Evolutionary conservation across 257 asterid species (phyloP).

Genomic region (Solanum clarkiae): DNA sequence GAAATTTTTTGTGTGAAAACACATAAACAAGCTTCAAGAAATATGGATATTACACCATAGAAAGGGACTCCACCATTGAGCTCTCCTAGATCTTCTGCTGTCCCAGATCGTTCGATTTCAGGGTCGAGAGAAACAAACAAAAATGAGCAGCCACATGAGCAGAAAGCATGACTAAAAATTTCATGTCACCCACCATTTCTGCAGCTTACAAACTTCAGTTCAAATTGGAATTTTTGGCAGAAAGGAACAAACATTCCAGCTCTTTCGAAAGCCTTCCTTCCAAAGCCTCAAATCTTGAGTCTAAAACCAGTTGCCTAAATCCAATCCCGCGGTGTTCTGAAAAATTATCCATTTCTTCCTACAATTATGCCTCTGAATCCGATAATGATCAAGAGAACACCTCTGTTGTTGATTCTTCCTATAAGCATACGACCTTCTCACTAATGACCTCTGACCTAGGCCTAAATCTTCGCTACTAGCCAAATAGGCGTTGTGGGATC

Average conservation of each 20-base stretch:
- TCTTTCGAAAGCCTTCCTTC: slow-evolving; percentile 3
- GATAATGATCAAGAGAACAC: slow-evolving; percentile 11
- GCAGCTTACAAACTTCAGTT: slow-evolving; percentile 38
- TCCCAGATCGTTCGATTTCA: background rate
- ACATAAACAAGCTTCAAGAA: background rate
- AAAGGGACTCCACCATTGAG: background rate
- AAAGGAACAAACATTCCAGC: slow-evolving; percentile 22
- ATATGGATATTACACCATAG: background rate
- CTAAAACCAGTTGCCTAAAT: background rate
- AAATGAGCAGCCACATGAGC: slow-evolving; percentile 22
- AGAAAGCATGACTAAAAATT: slow-evolving; percentile 22
- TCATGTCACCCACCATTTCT: slow-evolving; percentile 58
- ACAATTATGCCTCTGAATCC: slow-evolving; percentile 3
- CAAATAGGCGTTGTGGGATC: background rate
- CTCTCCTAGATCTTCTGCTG: background rate
- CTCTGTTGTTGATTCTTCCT: slow-evolving; percentile 11
- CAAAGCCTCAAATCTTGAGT: background rate
- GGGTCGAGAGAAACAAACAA: slow-evolving; percentile 44
- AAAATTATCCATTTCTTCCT: background rate
- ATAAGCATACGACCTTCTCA: slow-evolving; percentile 40
- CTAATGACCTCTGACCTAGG: slow-evolving; percentile 49
- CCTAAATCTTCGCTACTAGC: slow-evolving; percentile 59
- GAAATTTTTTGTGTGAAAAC: background rate
- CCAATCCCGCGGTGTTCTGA: background rate
- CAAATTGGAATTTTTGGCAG: slow-evolving; percentile 37